These are phyloP conservation scores for Conticribra weissflogii DNA, from an alignment of 108 stramenopile genomes.

Conservation along the genomic window DNA sequence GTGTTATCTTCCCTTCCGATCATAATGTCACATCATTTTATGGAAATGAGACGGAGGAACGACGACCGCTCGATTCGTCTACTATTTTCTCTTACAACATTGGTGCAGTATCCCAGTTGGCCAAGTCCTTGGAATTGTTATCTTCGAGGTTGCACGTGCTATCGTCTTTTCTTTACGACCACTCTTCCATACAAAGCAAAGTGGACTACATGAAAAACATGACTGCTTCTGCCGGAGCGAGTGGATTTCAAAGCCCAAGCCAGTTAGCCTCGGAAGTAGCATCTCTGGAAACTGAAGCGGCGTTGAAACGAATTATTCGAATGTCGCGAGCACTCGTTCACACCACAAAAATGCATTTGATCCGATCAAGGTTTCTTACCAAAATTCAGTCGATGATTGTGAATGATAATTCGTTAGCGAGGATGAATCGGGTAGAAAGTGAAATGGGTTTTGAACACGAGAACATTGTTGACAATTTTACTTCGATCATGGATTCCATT, in stretches of 20 bases:
- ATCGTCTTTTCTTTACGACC: conserved; percentile 14
- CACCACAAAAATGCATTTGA: conserved; percentile 22
- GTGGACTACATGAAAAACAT: conserved; percentile 3
- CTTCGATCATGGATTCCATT: conserved; percentile 19
- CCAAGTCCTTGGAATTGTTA: conserved; percentile 28
- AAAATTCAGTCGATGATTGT: conserved; percentile 16
- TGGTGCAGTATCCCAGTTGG: conserved; percentile 36
- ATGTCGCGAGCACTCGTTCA: conserved; percentile 14
- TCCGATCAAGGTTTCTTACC: conserved; percentile 13
- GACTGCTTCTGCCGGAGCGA: background rate
- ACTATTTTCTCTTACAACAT: conserved; percentile 51
- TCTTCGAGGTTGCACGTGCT: conserved; percentile 3
- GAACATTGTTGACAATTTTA: conserved; percentile 16
- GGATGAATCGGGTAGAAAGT: conserved; percentile 26
- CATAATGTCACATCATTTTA: too few species aligned
- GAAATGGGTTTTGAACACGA: conserved; percentile 22
- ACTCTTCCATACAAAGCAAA: conserved; percentile 10
- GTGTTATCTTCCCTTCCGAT: conserved; percentile 27
- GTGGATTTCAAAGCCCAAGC: conserved; percentile 34
- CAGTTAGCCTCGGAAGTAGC: conserved; percentile 46
- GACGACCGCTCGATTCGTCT: conserved; percentile 32
- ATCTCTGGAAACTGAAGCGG: conserved; percentile 38
- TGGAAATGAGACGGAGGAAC: too few species aligned
- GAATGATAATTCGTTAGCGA: conserved; percentile 11
- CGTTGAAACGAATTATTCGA: conserved; percentile 27